Conservation (phyloP, 148 eudicot genomes). For the Cornus suecica region DNA sequence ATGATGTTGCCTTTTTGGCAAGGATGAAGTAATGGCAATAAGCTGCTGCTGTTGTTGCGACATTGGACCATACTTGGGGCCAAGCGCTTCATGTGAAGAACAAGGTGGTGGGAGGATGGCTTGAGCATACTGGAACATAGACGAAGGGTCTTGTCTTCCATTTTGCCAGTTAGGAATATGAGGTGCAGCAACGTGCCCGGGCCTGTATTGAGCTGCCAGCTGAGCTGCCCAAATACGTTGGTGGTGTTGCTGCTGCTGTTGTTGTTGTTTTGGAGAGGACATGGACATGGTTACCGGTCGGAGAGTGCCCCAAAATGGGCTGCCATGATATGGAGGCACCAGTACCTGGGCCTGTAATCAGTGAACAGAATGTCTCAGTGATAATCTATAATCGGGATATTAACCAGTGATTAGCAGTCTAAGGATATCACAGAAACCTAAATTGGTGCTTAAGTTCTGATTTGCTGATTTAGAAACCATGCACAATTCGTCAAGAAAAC, state of each 20-base stretch:
- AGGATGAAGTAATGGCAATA: constrained; percentile 25
- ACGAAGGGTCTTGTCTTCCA: constrained; percentile 27
- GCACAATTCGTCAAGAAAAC: background rate
- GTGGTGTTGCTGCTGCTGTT: constrained; percentile 29
- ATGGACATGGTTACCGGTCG: constrained; percentile 17
- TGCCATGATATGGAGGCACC: constrained; percentile 30
- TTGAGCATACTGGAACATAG: constrained; percentile 26
- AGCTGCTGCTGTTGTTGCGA: constrained; percentile 30
- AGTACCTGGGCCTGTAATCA: constrained; percentile 29
- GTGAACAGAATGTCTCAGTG: background rate
- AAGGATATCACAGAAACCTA: background rate
- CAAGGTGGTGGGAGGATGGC: constrained; percentile 23
- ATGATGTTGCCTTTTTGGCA: constrained; percentile 29
- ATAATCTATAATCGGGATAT: background rate
- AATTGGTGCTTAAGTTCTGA: background rate
- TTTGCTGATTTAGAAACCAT: background rate
- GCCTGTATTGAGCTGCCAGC: constrained; percentile 37
- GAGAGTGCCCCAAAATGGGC: constrained; percentile 14
- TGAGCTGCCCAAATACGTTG: constrained; percentile 41
- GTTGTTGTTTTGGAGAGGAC: constrained; percentile 29
- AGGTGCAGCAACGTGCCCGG: constrained; percentile 25
- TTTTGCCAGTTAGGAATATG: constrained; percentile 44
- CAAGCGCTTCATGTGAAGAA: constrained; percentile 29
- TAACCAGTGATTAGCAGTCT: background rate
- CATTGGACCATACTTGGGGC: constrained; percentile 32